Conservation (phyloP, 2,329 filamentous ascomycete genomes). For the Plenodomus lindquistii region DNA sequence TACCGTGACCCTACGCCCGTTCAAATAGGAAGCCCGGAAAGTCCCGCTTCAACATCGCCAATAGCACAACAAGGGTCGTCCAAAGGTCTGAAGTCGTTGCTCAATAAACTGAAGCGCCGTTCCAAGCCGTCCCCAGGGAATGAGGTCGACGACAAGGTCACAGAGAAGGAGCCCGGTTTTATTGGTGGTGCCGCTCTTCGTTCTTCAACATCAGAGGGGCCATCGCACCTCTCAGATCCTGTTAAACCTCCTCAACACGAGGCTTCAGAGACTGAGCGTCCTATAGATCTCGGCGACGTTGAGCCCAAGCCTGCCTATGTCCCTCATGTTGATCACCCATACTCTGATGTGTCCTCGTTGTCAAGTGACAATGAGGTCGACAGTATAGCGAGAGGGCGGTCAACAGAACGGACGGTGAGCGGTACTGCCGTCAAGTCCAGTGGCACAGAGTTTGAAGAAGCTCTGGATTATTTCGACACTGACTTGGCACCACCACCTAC, state of each 20-base stretch:
- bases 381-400: conserved; percentile 21
- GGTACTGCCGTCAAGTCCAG: conserved; percentile 42
- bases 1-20: conserved; percentile 14
- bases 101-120: conserved; percentile 46
- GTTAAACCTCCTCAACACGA: conserved; percentile 7
- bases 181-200: conserved; percentile 51
- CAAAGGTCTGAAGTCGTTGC: conserved; percentile 43
- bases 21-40: not conserved
- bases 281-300: conserved; percentile 16
- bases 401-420: conserved; percentile 23
- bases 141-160: conserved; percentile 12
- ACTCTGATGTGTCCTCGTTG: conserved; percentile 44
- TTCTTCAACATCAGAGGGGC: conserved; percentile 24
- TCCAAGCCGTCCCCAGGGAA: conserved; percentile 35
- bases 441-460: conserved; percentile 58
- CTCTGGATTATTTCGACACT: conserved; percentile 55
- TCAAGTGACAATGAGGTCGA: conserved; percentile 22
- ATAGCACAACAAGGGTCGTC: conserved; percentile 32
- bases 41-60: conserved; percentile 22
- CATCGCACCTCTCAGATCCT: conserved; percentile 11
- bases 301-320: conserved; percentile 20
- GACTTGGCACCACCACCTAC: conserved; percentile 46
- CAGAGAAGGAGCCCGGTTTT: conserved; percentile 41
- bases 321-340: conserved; percentile 15
- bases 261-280: conserved; percentile 9